Percentiles rank a stretch among this genome's conserved stretches.
These are phyloP conservation scores for Panaeolus cyanescens DNA, from an alignment of 768 basidiomycete species.

Conservation along the genomic window DNA sequence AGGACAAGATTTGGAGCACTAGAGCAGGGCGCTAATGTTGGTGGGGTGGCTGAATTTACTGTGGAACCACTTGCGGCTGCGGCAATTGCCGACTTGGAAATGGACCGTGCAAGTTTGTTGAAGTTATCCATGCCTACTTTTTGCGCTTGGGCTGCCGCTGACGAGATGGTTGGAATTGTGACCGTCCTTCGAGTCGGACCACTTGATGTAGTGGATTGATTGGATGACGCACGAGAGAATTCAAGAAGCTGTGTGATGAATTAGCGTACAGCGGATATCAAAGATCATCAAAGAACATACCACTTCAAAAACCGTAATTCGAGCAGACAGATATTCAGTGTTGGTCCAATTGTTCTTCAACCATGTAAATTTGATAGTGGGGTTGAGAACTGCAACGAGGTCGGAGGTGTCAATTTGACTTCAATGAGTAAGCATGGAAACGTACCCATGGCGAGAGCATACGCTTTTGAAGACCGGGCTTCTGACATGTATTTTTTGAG, in stretches of 20 bases:
- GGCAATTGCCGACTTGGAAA: too few species aligned
- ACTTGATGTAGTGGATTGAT: too few species aligned
- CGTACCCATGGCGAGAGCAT: slow-evolving; percentile 12
- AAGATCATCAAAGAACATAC: too few species aligned
- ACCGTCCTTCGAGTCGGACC: too few species aligned
- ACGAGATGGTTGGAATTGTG: background rate
- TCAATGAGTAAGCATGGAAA: background rate
- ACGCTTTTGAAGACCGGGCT: background rate
- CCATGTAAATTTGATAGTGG: slow-evolving; percentile 7
- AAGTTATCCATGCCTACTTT: background rate
- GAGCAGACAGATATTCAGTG: too few species aligned
- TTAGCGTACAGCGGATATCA: too few species aligned
- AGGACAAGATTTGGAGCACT: too few species aligned
- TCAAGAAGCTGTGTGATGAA: too few species aligned
- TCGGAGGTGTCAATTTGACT: background rate
- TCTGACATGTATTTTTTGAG: slow-evolving; percentile 7
- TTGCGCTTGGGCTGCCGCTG: background rate
- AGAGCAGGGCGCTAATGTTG: background rate
- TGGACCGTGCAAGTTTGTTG: background rate
- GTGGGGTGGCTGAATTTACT: background rate
- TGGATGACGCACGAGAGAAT: too few species aligned
- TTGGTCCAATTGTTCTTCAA: background rate
- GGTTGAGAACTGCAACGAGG: slow-evolving; percentile 4
- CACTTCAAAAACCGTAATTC: too few species aligned
- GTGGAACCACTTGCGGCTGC: background rate